Evolutionary conservation across 2,329 filamentous ascomycete genomes (phyloP).

Genomic region (Dendryphion nanum): DNA sequence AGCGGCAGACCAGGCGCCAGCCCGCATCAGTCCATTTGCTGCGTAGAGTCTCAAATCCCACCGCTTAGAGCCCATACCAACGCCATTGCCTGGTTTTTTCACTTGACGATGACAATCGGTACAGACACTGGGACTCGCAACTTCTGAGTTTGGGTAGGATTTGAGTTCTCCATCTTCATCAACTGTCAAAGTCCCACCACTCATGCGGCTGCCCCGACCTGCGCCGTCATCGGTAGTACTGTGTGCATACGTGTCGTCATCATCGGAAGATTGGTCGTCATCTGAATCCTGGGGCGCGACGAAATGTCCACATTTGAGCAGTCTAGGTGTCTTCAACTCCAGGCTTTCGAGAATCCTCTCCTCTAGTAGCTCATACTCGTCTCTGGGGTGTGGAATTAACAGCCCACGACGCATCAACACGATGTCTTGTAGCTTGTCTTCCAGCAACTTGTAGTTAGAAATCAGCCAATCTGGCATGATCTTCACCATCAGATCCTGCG

Average conservation of each 20-base stretch:
- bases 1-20: slow-evolving; percentile 86
- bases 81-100: slow-evolving; percentile 33
- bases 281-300: slow-evolving; percentile 42
- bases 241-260: slow-evolving; percentile 29
- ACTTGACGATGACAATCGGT: slow-evolving; percentile 48
- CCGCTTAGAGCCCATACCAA: slow-evolving; percentile 48
- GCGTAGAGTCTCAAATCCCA: slow-evolving; percentile 89
- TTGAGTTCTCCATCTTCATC: slow-evolving; percentile 23
- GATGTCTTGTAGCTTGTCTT: slow-evolving; percentile 70
- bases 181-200: slow-evolving; percentile 32
- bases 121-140: slow-evolving; percentile 44
- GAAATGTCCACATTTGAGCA: slow-evolving; percentile 76
- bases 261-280: slow-evolving; percentile 40
- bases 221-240: slow-evolving; percentile 28
- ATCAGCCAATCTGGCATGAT: slow-evolving; percentile 51
- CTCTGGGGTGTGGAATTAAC: slow-evolving; percentile 73
- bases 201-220: slow-evolving; percentile 38
- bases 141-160: slow-evolving; percentile 8
- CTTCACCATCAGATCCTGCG: slow-evolving; percentile 47
- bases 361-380: slow-evolving; percentile 77
- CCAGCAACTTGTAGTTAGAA: slow-evolving; percentile 65
- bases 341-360: slow-evolving; percentile 73
- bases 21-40: slow-evolving; percentile 89
- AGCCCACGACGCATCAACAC: slow-evolving; percentile 68
- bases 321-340: slow-evolving; percentile 67